These are phyloP conservation scores for Sporothrix schenckii DNA, from an alignment of 2,329 filamentous ascomycete genomes.

Conservation along the genomic window DNA sequence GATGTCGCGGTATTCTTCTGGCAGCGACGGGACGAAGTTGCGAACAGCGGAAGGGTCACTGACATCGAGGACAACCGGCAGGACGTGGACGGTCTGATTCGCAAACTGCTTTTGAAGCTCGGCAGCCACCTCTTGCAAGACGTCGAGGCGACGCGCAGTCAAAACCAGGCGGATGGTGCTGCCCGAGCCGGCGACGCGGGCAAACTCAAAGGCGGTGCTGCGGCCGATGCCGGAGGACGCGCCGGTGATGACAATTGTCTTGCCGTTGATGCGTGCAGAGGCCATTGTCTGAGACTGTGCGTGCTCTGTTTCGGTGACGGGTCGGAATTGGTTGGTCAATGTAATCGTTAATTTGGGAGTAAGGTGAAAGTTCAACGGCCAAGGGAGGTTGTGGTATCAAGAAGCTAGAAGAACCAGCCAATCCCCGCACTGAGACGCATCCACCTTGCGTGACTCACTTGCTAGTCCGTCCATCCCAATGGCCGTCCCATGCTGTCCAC, in stretches of 20 bases:
- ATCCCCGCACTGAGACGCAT: no score
- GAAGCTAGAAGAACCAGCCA: no score
- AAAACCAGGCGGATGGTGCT: conserved; percentile 76
- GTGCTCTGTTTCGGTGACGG: no score
- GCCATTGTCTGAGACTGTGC: conserved; percentile 30
- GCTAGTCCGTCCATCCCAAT: no score
- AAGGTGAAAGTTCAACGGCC: no score
- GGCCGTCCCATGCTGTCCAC: no score
- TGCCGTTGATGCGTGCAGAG: conserved; percentile 75
- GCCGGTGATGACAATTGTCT: conserved; percentile 89
- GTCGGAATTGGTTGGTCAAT: no score
- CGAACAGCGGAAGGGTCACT: conserved; percentile 75
- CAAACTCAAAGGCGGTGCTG: conserved; percentile 84
- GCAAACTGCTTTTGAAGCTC: conserved; percentile 79
- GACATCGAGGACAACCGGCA: conserved; percentile 83
- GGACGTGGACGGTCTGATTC: conserved; percentile 76
- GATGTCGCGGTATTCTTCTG: conserved; percentile 80
- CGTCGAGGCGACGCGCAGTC: conserved; percentile 83
- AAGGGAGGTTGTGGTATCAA: no score
- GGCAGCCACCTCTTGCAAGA: conserved; percentile 71
- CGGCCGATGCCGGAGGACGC: conserved; percentile 91
- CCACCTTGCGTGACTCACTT: no score
- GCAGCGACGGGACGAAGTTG: conserved; percentile 71
- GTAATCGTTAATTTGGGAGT: no score
- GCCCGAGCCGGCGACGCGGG: conserved; percentile 71